These are phyloP conservation scores for Iris macrosiphon DNA, from an alignment of 106 monocot species.

Conservation along the genomic window DNA sequence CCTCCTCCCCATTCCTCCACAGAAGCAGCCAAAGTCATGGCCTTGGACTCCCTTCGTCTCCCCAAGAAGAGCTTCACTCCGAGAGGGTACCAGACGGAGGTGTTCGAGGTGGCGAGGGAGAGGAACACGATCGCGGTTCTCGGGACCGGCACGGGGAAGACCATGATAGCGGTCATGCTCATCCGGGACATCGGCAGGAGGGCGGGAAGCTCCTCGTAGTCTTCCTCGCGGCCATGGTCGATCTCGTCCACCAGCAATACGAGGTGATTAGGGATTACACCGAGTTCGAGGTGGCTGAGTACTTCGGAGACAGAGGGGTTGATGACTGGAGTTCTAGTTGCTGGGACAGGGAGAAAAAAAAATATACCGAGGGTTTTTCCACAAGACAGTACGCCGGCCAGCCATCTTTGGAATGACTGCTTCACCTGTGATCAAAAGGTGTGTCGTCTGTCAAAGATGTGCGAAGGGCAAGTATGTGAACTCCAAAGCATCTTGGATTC, in stretches of 20 bases:
- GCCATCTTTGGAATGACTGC: slow-evolving; percentile 93
- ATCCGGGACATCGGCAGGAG: slow-evolving; percentile 32
- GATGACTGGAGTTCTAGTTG: slow-evolving; percentile 53
- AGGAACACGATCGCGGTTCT: slow-evolving; percentile 80
- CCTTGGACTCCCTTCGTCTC: too few species aligned
- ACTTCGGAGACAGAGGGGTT: slow-evolving; percentile 60
- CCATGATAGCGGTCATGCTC: slow-evolving; percentile 77
- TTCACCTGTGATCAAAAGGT: slow-evolving; percentile 79
- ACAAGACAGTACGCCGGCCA: slow-evolving; percentile 38
- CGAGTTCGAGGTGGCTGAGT: slow-evolving; percentile 42
- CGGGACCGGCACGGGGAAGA: slow-evolving; percentile 75
- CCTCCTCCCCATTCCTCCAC: too few species aligned
- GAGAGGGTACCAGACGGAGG: slow-evolving; percentile 46
- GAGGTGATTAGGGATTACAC: slow-evolving; percentile 58
- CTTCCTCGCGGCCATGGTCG: slow-evolving; percentile 84
- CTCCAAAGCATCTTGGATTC: too few species aligned
- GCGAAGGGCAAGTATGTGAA: too few species aligned
- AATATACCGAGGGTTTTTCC: slow-evolving; percentile 79
- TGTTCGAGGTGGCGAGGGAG: slow-evolving; percentile 44
- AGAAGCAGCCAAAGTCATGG: too few species aligned
- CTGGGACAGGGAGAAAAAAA: slow-evolving; percentile 57
- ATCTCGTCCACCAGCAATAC: slow-evolving; percentile 76
- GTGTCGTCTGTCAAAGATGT: too few species aligned
- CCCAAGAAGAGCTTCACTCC: too few species aligned
- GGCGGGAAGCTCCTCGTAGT: slow-evolving; percentile 34